A percentile compares a stretch with the other conserved stretches of the same genome.
phyloP scores from a whole-genome alignment of 2,329 filamentous ascomycete genomes.

The Lachnellula hyalina region DNA sequence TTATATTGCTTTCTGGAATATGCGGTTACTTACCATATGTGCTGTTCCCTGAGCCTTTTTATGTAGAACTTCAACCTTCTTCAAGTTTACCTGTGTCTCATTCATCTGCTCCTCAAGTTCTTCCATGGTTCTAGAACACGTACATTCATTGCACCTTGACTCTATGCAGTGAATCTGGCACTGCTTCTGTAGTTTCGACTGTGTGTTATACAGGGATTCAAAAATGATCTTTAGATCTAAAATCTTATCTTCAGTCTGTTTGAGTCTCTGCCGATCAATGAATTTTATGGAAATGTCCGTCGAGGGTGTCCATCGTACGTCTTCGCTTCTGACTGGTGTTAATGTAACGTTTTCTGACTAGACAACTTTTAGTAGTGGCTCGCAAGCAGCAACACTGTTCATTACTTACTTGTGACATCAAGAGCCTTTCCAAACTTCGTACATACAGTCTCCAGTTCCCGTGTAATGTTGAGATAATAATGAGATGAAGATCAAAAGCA shows the following conservation, averaged over 20 bases:
- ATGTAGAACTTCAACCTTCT: constrained; percentile 9
- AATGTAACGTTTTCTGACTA: constrained; percentile 8
- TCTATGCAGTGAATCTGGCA: constrained; percentile 4
- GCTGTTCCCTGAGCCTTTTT: constrained; percentile 9
- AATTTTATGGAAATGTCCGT: constrained; percentile 12
- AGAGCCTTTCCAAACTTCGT: constrained; percentile 2
- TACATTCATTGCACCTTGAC: constrained; percentile 1
- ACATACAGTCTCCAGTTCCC: constrained; percentile 16
- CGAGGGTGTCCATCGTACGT: neutral
- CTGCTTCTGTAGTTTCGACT: constrained; percentile 5
- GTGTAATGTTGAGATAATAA: constrained; percentile 9
- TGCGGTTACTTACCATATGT: constrained; percentile 6
- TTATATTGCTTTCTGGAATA: neutral
- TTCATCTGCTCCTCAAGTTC: constrained; percentile 13
- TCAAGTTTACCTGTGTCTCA: constrained; percentile 4
- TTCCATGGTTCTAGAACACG: constrained; percentile 2
- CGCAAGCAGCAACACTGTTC: neutral
- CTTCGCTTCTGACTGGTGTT: neutral
- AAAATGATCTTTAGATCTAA: constrained; percentile 13
- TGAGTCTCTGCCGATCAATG: constrained; percentile 11
- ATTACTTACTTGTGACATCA: constrained; percentile 5
- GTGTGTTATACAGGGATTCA: constrained; percentile 9
- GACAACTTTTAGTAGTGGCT: neutral
- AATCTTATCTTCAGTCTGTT: constrained; percentile 15
- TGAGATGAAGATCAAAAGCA: constrained; percentile 14